Percentiles rank a stretch among this genome's conserved stretches.
Conservation (phyloP, 2,329 filamentous ascomycete species). For the Colletotrichum cordylinicola region DNA sequence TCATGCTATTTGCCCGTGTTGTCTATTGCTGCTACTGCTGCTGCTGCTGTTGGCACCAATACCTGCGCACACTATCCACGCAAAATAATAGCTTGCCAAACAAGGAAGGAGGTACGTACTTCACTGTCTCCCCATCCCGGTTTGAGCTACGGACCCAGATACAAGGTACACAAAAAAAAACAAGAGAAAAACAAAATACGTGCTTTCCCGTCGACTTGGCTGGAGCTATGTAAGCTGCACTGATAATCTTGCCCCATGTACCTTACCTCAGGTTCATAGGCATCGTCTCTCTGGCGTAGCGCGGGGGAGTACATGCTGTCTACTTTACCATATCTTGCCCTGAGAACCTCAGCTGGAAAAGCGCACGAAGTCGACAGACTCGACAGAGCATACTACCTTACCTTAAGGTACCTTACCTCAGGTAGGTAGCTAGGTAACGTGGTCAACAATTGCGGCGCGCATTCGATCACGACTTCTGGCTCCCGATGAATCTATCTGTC, state of each 20-base stretch:
- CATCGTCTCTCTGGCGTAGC: not conserved
- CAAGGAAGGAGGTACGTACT: constrained; percentile 1
- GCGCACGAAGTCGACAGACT: not conserved
- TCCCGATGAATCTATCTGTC: not conserved
- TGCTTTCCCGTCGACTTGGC: not conserved
- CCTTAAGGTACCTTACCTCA: not conserved
- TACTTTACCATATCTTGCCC: not conserved
- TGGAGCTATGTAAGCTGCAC: constrained; percentile 10
- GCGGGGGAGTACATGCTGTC: not conserved
- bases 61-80: not conserved
- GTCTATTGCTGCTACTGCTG: not conserved
- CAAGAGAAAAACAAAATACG: not conserved
- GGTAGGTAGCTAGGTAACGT: not conserved
- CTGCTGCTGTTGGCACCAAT: not conserved
- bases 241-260: not conserved
- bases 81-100: not conserved
- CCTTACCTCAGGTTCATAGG: not conserved
- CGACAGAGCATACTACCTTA: not conserved
- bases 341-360: not conserved
- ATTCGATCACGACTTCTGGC: not conserved
- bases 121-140: not conserved
- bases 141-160: not conserved
- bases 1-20: not conserved
- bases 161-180: not conserved
- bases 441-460: not conserved